Base-by-base conservation (phyloP, 169 alveolate genomes). In the Plasmodium blacklocki region DNA sequence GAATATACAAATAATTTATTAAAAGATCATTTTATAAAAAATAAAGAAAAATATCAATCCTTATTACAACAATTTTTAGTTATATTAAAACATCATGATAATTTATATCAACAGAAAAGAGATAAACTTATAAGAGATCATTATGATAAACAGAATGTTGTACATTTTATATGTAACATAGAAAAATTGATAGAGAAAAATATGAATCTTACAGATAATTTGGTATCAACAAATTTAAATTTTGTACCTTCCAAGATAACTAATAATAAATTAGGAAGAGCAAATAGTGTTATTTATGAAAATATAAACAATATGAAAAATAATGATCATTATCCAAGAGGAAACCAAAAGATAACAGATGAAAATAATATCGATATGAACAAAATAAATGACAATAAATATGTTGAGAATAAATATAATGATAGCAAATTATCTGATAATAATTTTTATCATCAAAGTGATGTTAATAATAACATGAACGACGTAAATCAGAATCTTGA, bases 61-160 rank as follows among this genome's bases (percentile, higher is more conserved):
- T 21, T 76, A 12, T 23, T 76, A 4, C 89, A 76, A n/a, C 89
- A 76, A 56, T 76, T 76, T 76, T 43, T 68, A 3, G 71, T 76
- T 2, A 76, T 76, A n/a, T 43, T 76, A 11, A 76, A 76, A 54
- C 89, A 76, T 68, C 76, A 76, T 64, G 76, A 76, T 21, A 63
- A 76, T 50, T 39, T 76, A 56, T 76, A 76, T 64, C 71, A 50
- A 9, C 89, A 76, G 56, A 76, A 76, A 56, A 76, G 66, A 43
- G 89, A 76, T 6, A 76, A 76, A 63, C 63, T 76, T 21, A 63
- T 63, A n/a, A 29, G 18, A 8, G 73, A 76, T 3, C 58, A 76
- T 50, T 26, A 68, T 26, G 76, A 76, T 14, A 76, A 76, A 32
- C 47, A 76, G 1, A 3, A 19, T 39, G 66, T 76, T 63, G 67